Evolutionary conservation across 345 rosid species (phyloP).

Genomic region (Salix dunnii): DNA sequence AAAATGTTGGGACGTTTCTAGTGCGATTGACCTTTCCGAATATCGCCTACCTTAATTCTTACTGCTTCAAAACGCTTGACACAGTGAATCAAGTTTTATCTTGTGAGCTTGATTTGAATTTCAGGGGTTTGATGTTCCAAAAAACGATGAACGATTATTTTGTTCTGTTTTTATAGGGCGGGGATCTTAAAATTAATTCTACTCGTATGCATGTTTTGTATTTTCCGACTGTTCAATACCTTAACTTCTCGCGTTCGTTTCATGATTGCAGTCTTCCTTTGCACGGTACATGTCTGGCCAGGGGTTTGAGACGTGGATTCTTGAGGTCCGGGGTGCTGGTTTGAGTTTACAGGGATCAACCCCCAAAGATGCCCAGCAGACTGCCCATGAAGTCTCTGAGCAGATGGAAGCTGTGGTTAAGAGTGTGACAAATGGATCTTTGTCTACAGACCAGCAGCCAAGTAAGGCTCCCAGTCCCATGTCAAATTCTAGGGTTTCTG

Average conservation of each 20-base stretch:
- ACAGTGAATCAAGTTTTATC: neutral
- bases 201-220: neutral
- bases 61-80: neutral
- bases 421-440: constrained; percentile 39
- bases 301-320: constrained; percentile 97
- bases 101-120: neutral
- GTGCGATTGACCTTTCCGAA: neutral
- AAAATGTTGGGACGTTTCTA: neutral
- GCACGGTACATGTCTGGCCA: constrained; percentile 78
- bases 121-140: neutral
- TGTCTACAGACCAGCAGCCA: constrained; percentile 26
- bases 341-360: constrained; percentile 61
- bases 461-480: constrained; percentile 22
- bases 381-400: constrained; percentile 42
- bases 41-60: neutral
- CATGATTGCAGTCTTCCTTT: constrained; percentile 69
- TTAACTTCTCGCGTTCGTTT: neutral
- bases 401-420: constrained; percentile 60
- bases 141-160: neutral
- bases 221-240: neutral
- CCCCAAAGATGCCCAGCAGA: constrained; percentile 51
- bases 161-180: neutral
- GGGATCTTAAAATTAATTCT: neutral
- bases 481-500: constrained; percentile 33
- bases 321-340: constrained; percentile 96